Evolutionary conservation across 1,284 basidiomycete species (phyloP), one percentile per base, ranked within the genome.

Genomic region (Schizopora paradoxa): DNA sequence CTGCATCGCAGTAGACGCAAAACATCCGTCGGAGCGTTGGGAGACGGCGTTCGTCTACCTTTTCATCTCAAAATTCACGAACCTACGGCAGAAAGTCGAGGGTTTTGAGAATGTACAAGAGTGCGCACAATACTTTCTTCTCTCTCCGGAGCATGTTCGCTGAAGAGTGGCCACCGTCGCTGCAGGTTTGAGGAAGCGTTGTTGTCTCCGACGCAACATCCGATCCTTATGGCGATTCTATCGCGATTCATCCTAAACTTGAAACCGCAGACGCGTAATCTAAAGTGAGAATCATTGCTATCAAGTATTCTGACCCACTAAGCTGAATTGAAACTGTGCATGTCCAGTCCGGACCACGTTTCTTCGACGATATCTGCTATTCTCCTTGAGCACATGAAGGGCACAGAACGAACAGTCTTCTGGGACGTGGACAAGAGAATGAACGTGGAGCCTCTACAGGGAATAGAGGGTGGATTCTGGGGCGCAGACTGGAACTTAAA

Each of bases 21-120:
- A 60, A 38, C 84, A 86, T 67, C 87, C 86, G 29, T 71, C 71
- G 47, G 81, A 83, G 66, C 81, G 83, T 62, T 90, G 86, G 86
- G 86, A 90, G 67, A 77, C 82, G n/a, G 65, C 86, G 54, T 90
- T 87, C 63, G 76, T 90, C 32, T 90, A 87, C 63, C 75, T 79
- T 22, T 90, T 90, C 68, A 80, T 90, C 56, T 77, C 75, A 68
- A 86, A 78, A 63, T 90, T 86, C 67, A 86, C 85, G 18, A 70
- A 75, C 63, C 67, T 89, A 53, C 76, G 76, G 55, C 67, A 70
- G 47, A 87, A 86, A 65, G 69, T 85, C 23, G 83, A 87, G 61
- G 84, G 86, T 43, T 66, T 90, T 47, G 78, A 87, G 59, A 74
- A 77, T 55, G 77, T 82, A 41, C 80, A 82, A 77, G 86, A 88